Base-by-base conservation (phyloP, 805 yeast species). In the Metschnikowia reukaufii region DNA sequence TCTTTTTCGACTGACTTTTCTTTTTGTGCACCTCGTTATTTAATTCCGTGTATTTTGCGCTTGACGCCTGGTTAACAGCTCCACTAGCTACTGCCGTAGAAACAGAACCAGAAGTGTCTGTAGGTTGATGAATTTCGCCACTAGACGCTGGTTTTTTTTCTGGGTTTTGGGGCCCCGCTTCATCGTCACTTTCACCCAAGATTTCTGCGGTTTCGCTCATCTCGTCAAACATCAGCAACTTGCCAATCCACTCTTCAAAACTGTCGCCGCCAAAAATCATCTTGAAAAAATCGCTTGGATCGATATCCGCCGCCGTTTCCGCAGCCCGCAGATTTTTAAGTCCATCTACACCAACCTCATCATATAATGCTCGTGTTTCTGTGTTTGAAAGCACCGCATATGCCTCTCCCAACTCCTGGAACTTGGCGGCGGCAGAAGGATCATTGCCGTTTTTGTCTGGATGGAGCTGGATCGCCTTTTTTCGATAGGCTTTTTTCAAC, bases 361-460 rank as follows among this genome's bases (percentile, higher is more conserved):
- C 98, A 63, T 94, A 94, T 12, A 81, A 73, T 19, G 74, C 72
- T 50, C 97, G 79, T 44, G 86, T 67, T 7, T 76, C 78, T 0
- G 79, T 72, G 63, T 94, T 94, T 59, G 86, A 85, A 50, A 94
- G 70, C 0, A 94, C 88, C 55, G 86, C 90, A 57, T 86, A 87
- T 0, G 92, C 92, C 54, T 71, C 76, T 4, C 73, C 77, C 33
- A 72, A 50, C 47, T 79, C 87, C 67, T 94, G 97, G 67, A 94
- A 94, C 58, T 85, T 83, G 42, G 78, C 81, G 12, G 92, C 89
- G 13, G 99, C 99, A 10, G 80, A 78, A 34, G 94, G 95, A 63
- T 94, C 96, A 59, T 86, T 83, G n/a, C 96, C 96, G 61, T 92
- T 89, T 72, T 94, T 94, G 65, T 94, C 99, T 1, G 99, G 99